These are phyloP conservation scores for Plasmodium malariae DNA, from an alignment of 169 alveolate genomes.

Conservation along the genomic window DNA sequence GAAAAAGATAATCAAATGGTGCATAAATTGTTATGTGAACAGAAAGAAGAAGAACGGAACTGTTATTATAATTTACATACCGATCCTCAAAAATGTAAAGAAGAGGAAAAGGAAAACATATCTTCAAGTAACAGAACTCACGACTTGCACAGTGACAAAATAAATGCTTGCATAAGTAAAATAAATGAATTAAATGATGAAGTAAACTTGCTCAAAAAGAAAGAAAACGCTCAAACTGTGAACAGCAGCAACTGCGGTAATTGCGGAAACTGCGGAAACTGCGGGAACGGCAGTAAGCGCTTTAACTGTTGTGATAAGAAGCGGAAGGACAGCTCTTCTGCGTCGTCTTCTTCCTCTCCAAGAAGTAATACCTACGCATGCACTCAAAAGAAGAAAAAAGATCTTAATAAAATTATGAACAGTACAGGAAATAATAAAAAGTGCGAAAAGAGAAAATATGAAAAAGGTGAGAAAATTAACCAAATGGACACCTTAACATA, in stretches of 20 bases:
- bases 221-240: background rate
- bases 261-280: too few relatives aligned
- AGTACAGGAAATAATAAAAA: background rate
- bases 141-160: background rate
- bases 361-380: too few relatives aligned
- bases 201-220: conserved; percentile 10
- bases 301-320: too few relatives aligned
- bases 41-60: background rate
- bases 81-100: background rate
- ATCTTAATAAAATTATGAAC: too few relatives aligned
- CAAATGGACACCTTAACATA: background rate
- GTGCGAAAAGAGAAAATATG: background rate
- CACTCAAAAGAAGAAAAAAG: too few relatives aligned
- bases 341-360: too few relatives aligned
- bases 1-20: conserved; percentile 5
- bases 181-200: conserved; percentile 29
- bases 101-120: background rate
- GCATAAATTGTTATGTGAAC: background rate
- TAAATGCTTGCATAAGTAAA: conserved; percentile 18
- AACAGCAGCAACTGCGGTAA: too few relatives aligned
- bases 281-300: too few relatives aligned
- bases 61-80: conserved; percentile 1
- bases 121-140: background rate
- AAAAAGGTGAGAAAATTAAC: background rate
- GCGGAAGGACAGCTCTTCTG: too few relatives aligned